phyloP scores from a whole-genome alignment of 2,329 filamentous ascomycete genomes.

The Calonectria naviculata region DNA sequence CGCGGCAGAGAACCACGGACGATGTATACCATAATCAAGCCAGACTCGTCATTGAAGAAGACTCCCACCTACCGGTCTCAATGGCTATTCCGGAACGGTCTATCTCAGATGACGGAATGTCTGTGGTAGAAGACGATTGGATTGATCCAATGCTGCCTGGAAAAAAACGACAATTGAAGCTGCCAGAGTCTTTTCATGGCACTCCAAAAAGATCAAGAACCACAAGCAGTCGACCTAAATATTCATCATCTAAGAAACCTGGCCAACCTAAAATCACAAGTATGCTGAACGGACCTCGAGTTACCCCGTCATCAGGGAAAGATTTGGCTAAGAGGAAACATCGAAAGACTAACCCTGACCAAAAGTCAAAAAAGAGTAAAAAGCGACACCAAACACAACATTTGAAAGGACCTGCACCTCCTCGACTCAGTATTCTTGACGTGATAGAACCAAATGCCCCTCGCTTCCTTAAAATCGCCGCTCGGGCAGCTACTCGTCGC shows the following conservation, averaged over 20 bases:
- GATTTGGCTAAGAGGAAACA: slow-evolving; percentile 30
- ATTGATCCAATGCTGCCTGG: slow-evolving; percentile 63
- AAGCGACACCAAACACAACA: slow-evolving; percentile 18
- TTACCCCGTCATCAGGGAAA: slow-evolving; percentile 10
- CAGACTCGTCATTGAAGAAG: slow-evolving; percentile 33
- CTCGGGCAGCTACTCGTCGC: slow-evolving; percentile 63
- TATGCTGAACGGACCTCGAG: slow-evolving; percentile 35
- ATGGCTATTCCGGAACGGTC: slow-evolving; percentile 14
- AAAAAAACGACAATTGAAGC: slow-evolving; percentile 52
- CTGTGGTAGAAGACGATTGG: slow-evolving; percentile 60
- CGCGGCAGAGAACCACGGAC: slow-evolving; percentile 31
- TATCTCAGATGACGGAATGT: slow-evolving; percentile 46
- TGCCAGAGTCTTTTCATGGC: slow-evolving; percentile 38
- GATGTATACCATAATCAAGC: slow-evolving; percentile 42
- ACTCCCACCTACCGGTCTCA: background rate
- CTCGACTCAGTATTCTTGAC: slow-evolving; percentile 70
- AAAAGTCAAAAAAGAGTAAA: slow-evolving; percentile 4
- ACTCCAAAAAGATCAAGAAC: slow-evolving; percentile 41
- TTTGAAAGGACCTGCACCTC: slow-evolving; percentile 44
- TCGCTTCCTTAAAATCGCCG: slow-evolving; percentile 70
- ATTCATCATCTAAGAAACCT: slow-evolving; percentile 23
- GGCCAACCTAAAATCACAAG: slow-evolving; percentile 48
- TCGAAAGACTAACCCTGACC: slow-evolving; percentile 21
- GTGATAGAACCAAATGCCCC: slow-evolving; percentile 65
- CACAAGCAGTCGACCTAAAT: slow-evolving; percentile 33